Evolutionary conservation across 495 filamentous ascomycete species (phyloP), one percentile per base, ranked within the genome.

Genomic region (Lophiotrema nucula): DNA sequence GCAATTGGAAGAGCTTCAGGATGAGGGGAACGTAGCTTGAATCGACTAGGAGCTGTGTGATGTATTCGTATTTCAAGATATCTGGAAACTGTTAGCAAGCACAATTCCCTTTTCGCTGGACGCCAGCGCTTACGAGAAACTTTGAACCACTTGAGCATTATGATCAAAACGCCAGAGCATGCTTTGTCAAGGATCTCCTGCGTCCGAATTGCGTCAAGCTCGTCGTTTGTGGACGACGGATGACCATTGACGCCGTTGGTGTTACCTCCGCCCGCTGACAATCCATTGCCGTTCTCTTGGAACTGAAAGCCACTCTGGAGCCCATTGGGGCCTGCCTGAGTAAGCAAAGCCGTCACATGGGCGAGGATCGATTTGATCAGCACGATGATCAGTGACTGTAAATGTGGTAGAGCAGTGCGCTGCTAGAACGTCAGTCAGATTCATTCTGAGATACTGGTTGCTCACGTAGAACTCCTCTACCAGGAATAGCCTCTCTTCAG

Each of bases 61-160:
- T 75, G 67, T 97, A 97, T 72, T 98, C 93, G 60, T 92, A 96
- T 69, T 96, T 96, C 57, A 98, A 75, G 38, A 98, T 82, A 67
- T 98, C 92, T 96, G 33, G 13, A 19, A 12, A 21, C 0, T 28
- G 12, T 21, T 37, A n/a, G 48, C 43, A 56, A 23, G 13, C 15
- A 4, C 13, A 12, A 53, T 22, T 39, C 45, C 35, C 27, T 5
- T 16, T 15, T 23, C n/a, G 16, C 19, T 45, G 27, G 38, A 52
- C 18, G 26, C 25, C 43, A 53, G 26, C 13, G 76, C 89, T 75
- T 74, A 96, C 92, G 92, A 57, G 90, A 96, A 60, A 92, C 77
- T 70, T 96, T 95, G 68, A 97, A 89, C 93, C 93, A 98, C 73
- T 97, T 97, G 50, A 97, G 70, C 22, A 98, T 69, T 24, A 95